Conservation (phyloP, 441 rosid species). For the Rhodomyrtus psidioides region DNA sequence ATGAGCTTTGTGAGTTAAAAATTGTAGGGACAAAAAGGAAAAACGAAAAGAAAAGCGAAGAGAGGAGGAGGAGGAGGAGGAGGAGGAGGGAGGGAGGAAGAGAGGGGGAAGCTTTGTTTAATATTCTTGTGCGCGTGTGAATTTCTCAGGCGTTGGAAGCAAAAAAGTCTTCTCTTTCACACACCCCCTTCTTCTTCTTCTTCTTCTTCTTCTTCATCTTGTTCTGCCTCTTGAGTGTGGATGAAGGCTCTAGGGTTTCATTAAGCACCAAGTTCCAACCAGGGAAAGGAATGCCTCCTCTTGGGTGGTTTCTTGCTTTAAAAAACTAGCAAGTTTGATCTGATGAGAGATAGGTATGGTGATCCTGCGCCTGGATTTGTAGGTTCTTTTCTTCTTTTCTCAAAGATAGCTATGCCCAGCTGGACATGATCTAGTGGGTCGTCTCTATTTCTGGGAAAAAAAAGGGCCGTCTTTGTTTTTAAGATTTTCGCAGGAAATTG, state of each 20-base stretch:
- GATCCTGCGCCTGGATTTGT: slow-evolving; percentile 4
- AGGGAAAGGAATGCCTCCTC: background rate
- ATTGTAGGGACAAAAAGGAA: background rate
- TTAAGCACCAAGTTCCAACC: background rate
- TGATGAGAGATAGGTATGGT: background rate
- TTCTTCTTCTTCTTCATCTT: background rate
- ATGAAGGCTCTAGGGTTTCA: slow-evolving; percentile 59
- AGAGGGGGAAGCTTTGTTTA: slow-evolving; percentile 21
- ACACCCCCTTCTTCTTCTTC: background rate
- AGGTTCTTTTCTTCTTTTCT: background rate
- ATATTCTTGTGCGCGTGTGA: slow-evolving; percentile 32
- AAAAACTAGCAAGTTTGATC: background rate
- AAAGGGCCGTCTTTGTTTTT: background rate
- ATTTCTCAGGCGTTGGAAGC: slow-evolving; percentile 16
- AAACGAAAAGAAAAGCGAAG: background rate
- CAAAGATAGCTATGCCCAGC: background rate
- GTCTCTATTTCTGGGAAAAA: background rate
- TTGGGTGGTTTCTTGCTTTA: background rate
- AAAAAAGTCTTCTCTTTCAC: slow-evolving; percentile 59
- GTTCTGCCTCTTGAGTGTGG: slow-evolving; percentile 36
- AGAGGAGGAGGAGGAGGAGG: background rate
- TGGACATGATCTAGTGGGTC: slow-evolving; percentile 9
- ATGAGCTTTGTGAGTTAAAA: background rate
- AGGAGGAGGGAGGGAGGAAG: background rate
- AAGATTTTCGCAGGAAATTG: slow-evolving; percentile 1